Evolutionary conservation across 73 alveolate species (phyloP), one percentile per base, ranked within the genome.

Genomic region (Paramecium bursaria): DNA sequence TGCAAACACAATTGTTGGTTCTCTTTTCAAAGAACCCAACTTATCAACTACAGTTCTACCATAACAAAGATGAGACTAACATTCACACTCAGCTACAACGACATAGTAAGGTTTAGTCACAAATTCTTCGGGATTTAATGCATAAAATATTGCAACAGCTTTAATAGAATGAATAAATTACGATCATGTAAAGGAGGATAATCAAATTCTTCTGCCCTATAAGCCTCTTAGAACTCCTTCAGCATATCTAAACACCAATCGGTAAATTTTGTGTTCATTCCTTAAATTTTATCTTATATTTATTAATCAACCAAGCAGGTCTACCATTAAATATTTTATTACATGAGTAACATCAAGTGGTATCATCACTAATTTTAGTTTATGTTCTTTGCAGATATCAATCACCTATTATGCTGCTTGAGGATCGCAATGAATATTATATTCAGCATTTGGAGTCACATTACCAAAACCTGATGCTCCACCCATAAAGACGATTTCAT

Each of bases 381-480:
- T 2, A 15, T 61, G 14, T 30, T 61, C 3, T 14, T 61, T 33
- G 21, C 80, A 61, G 9, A 44, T 27, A 10, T 61, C 51, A 13
- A 61, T 33, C 11, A 61, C 54, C 5, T 25, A 15, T 30, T 61
- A 33, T 11, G 54, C 51, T 30, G 80, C 80, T 4, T 61, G 55
- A 11, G 80, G 80, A 33, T 61, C 80, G 15, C 55, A 27, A 39
- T 48, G 53, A 19, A 77, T 53, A 53, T 77, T 77, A 42, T 35
- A 77, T 35, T 77, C 88, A 10, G 88, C 76, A 51, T 60, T 46
- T 19, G 88, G 88, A 1, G 88, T 77, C 10, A 10, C 48, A 31
- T 77, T 77, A 2, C 88, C 88, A 52, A 77, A 77, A 9, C 73
- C 60, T 35, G 74, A 35, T 9, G 88, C 21, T 21, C 88, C 88